Conservation (phyloP, 2,329 filamentous ascomycete genomes). For the Cladophialophora yegresii region DNA sequence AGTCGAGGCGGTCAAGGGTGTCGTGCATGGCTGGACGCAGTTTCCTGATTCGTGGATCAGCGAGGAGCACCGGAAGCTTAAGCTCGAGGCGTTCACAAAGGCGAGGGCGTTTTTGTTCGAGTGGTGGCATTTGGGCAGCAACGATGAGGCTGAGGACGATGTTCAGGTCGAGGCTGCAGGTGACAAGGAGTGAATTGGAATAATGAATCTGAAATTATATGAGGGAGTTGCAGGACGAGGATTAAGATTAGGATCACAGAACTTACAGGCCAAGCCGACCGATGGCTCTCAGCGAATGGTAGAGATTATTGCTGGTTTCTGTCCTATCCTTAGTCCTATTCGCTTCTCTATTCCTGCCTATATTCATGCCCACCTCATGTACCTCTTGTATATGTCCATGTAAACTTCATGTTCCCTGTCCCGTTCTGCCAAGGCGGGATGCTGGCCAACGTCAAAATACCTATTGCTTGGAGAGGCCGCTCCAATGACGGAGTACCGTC, state of each 20-base stretch:
- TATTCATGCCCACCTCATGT: too few relatives aligned
- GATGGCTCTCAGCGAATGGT: too few relatives aligned
- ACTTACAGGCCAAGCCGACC: too few relatives aligned
- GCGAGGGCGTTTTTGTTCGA: slow-evolving; percentile 22
- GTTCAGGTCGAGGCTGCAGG: slow-evolving; percentile 4
- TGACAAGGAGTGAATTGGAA: slow-evolving; percentile 4
- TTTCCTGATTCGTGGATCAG: slow-evolving; percentile 36
- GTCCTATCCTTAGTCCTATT: too few relatives aligned
- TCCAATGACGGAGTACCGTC: background rate
- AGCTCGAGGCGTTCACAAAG: slow-evolving; percentile 25
- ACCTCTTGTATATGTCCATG: too few relatives aligned
- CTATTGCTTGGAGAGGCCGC: background rate
- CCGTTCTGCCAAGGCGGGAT: too few relatives aligned
- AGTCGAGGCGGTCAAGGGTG: slow-evolving; percentile 33
- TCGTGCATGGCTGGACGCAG: slow-evolving; percentile 37
- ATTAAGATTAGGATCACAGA: too few relatives aligned
- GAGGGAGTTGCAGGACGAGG: too few relatives aligned
- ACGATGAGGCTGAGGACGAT: background rate
- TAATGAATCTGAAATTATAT: too few relatives aligned
- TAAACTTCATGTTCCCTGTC: background rate
- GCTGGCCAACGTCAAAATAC: too few relatives aligned
- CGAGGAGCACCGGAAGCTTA: slow-evolving; percentile 23
- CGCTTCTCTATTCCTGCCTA: too few relatives aligned
- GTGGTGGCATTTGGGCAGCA: slow-evolving; percentile 21
- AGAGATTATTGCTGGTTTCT: too few relatives aligned